A percentile compares a stretch with the other conserved stretches of the same genome.
Conservation (phyloP, 1,284 basidiomycete species). For the Cryptococcus sp. region DNA sequence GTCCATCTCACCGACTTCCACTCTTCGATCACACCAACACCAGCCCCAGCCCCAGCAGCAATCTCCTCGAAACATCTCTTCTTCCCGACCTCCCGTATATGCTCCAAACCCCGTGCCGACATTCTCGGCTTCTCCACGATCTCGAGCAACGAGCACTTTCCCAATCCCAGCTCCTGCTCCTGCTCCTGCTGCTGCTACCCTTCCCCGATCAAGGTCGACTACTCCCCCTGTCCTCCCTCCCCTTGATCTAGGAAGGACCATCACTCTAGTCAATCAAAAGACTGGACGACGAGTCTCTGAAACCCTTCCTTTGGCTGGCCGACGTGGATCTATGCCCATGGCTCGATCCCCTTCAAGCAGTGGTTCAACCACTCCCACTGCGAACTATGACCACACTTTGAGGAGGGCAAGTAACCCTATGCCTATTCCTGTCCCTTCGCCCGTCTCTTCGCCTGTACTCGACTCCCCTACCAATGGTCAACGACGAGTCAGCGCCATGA, state of each 20-base stretch:
- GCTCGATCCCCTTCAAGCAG: slow-evolving; percentile 5
- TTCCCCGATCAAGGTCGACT: slow-evolving; percentile 6
- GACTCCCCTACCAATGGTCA: not conserved
- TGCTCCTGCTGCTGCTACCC: not conserved
- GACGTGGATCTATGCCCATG: slow-evolving; percentile 3
- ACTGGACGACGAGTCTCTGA: slow-evolving; percentile 16
- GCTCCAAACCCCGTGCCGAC: not conserved
- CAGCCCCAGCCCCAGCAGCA: not conserved
- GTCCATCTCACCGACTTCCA: slow-evolving; percentile 37
- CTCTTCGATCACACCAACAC: slow-evolving; percentile 34
- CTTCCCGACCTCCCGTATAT: not conserved
- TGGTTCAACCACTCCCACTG: slow-evolving; percentile 2
- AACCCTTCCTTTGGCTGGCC: slow-evolving; percentile 11
- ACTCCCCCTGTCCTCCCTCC: slow-evolving; percentile 24
- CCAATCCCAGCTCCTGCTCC: not conserved
- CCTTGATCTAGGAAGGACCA: slow-evolving; percentile 54
- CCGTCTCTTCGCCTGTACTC: not conserved
- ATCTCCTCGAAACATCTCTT: not conserved
- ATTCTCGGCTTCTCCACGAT: not conserved
- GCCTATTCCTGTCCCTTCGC: not conserved
- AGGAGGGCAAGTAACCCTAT: not conserved
- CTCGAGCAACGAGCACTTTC: not conserved
- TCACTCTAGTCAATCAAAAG: slow-evolving; percentile 17
- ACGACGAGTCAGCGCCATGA: slow-evolving; percentile 2
- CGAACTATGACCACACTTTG: not conserved